Conservation (phyloP, 139 green algal species). For the Chlamydomonas incerta region DNA sequence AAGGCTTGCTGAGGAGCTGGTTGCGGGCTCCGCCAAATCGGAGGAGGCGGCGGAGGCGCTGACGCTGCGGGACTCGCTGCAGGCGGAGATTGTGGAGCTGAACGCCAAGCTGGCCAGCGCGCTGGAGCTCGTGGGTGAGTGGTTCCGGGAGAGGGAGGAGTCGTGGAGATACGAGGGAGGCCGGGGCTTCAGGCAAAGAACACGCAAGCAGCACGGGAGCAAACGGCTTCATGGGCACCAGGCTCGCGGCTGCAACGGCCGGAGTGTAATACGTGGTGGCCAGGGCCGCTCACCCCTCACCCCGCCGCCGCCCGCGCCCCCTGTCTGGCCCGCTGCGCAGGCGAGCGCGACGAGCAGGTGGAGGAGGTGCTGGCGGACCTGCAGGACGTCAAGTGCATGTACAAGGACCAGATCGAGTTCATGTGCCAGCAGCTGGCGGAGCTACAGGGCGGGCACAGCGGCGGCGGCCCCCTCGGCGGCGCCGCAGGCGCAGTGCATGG, state of each 20-base stretch:
- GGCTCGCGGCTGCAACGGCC: too few species aligned
- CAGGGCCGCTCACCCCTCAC: too few species aligned
- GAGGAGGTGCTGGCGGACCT: constrained; percentile 91
- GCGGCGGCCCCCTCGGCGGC: too few species aligned
- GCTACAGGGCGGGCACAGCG: constrained; percentile 29
- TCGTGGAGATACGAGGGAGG: too few species aligned
- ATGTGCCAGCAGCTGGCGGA: constrained; percentile 68
- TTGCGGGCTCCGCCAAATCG: constrained; percentile 63
- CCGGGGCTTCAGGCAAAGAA: too few species aligned
- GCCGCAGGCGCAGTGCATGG: not conserved
- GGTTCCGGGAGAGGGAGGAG: too few species aligned
- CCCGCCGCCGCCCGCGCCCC: constrained; percentile 54
- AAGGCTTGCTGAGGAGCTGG: constrained; percentile 89
- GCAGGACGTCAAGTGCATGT: constrained; percentile 86
- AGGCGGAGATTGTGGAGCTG: constrained; percentile 75
- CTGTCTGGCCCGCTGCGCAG: not conserved
- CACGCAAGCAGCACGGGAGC: too few species aligned
- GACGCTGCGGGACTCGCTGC: constrained; percentile 80
- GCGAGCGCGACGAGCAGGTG: constrained; percentile 85
- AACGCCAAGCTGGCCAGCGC: constrained; percentile 63
- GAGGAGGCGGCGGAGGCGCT: constrained; percentile 61
- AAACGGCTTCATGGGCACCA: too few species aligned
- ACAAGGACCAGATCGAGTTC: constrained; percentile 89
- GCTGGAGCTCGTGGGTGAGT: constrained; percentile 88
- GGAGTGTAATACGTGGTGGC: too few species aligned